Percentiles rank a stretch among this genome's conserved stretches.
Evolutionary conservation across 2,329 filamentous ascomycete species (phyloP).

Genomic region (Aspergillus ruber): DNA sequence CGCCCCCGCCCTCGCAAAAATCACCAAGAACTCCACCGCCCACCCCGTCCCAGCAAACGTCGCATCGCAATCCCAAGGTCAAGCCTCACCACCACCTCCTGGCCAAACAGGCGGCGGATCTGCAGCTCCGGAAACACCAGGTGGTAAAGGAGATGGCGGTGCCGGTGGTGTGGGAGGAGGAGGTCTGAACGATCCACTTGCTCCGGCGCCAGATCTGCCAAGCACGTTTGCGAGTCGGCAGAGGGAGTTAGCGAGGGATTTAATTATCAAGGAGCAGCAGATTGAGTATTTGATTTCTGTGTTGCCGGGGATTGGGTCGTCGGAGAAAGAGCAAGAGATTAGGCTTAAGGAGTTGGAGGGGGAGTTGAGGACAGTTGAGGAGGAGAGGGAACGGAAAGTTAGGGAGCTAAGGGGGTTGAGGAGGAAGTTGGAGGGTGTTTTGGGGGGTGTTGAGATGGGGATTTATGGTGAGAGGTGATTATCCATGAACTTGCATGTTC

Average conservation of each 20-base stretch:
- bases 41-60: slow-evolving; percentile 27
- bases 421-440: slow-evolving; percentile 47
- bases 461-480: slow-evolving; percentile 21
- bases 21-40: slow-evolving; percentile 34
- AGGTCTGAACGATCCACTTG: slow-evolving; percentile 21
- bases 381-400: slow-evolving; percentile 35
- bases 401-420: slow-evolving; percentile 36
- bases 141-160: neutral
- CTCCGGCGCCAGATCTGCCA: slow-evolving; percentile 35
- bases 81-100: slow-evolving; percentile 11
- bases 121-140: slow-evolving; percentile 13
- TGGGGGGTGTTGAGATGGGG: slow-evolving; percentile 35
- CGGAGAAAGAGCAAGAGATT: slow-evolving; percentile 39
- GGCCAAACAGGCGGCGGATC: slow-evolving; percentile 11
- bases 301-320: slow-evolving; percentile 41
- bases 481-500: neutral
- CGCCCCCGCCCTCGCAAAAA: slow-evolving; percentile 35
- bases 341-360: slow-evolving; percentile 38
- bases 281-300: slow-evolving; percentile 44
- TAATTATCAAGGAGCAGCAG: slow-evolving; percentile 46
- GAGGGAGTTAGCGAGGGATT: slow-evolving; percentile 42
- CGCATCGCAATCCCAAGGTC: slow-evolving; percentile 9
- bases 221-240: slow-evolving; percentile 39
- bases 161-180: slow-evolving; percentile 5
- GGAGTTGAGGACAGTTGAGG: slow-evolving; percentile 40